Evolutionary conservation across 1,284 basidiomycete genomes (phyloP), one percentile per base, ranked within the genome.

Genomic region (Boletus sp.): DNA sequence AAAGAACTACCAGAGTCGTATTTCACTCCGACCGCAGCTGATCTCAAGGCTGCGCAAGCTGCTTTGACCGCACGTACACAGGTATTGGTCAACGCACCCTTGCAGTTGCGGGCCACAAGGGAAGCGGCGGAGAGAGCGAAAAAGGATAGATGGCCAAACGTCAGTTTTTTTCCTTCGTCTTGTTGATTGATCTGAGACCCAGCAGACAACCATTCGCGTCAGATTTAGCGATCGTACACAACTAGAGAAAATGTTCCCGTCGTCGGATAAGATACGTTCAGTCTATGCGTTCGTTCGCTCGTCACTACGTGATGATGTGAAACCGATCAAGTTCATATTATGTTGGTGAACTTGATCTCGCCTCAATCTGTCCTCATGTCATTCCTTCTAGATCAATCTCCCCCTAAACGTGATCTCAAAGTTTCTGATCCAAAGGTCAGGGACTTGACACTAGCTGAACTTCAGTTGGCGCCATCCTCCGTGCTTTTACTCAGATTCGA

Each of bases 281-380:
- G 78, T 94, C 2, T 94, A 94, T 63, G 84, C 82, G 4, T 92
- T 94, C 57, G 87, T 94, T 37, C 78, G 88, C 19, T 69, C 73
- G n/a, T 78, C 78, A 19, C 69, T 94, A 35, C 72, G 78, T 32
- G 85, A 89, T 42, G 83, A 87, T 52, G 78, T 82, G 27, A 82
- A 84, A 59, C 72, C 80, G 4, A 80, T 82, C 66, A 88, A 88
- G 54, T 93, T 92, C 58, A 76, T 91, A 20, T 73, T 94, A 40
- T 94, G 89, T 91, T 59, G 43, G 83, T 72, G 6, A 16, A 40
- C 43, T 47, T 37, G 10, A 26, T 10, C 22, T 40, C 19, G 22
- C 13, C 34, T 23, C 30, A 22, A 35, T 29, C 16, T 37, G 19
- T 39, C 10, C 14, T 52, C 7, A 50, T 8, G 40, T 25, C 16